phyloP scores from a whole-genome alignment of 768 basidiomycete genomes.

The Tricholoma bakamatsutake region DNA sequence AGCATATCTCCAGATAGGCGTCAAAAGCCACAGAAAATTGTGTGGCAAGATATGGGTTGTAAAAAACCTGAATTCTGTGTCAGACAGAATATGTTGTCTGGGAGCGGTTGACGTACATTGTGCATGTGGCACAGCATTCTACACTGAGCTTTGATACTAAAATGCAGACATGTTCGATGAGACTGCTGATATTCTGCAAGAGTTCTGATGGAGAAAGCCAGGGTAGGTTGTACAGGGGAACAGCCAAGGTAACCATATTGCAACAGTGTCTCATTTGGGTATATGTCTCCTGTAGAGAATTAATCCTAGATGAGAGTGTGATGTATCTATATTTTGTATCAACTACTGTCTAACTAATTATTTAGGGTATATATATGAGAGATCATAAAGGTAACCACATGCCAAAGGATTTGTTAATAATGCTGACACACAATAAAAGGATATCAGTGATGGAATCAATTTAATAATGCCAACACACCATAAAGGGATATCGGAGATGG shows the following conservation, averaged over 20 bases:
- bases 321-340: no score
- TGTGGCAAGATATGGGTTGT: background rate
- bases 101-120: background rate
- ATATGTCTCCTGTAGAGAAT: constrained; percentile 1
- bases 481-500: no score
- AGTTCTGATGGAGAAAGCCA: constrained; percentile 4
- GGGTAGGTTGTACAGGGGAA: constrained; percentile 4
- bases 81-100: background rate
- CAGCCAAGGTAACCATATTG: constrained; percentile 7
- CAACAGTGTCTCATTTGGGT: constrained; percentile 4
- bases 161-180: constrained; percentile 5
- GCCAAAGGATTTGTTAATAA: no score
- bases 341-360: no score
- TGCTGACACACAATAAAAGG: no score
- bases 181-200: constrained; percentile 4
- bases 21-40: background rate
- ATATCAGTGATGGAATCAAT: no score
- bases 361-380: no score
- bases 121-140: constrained; percentile 10
- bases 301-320: no score
- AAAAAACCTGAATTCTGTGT: background rate
- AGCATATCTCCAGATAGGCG: background rate
- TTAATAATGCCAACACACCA: no score
- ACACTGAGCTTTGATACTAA: constrained; percentile 7
- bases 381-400: no score